Conservation (phyloP, 75 land plant genomes). For the Ceratopteris richardii region DNA sequence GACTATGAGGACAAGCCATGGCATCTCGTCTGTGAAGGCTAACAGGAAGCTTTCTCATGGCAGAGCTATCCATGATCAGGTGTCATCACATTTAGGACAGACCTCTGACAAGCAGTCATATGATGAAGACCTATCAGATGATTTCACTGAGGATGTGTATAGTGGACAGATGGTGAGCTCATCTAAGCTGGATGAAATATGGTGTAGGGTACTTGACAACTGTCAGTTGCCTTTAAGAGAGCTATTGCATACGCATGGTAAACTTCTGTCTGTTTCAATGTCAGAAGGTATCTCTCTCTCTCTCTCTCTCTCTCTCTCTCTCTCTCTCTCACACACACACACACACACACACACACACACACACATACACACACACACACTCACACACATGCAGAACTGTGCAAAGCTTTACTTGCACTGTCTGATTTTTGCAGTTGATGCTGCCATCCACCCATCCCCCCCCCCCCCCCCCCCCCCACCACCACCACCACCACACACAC, state of each 20-base stretch:
- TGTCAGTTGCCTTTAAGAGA: constrained; percentile 52
- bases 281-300: constrained; percentile 35
- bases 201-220: constrained; percentile 37
- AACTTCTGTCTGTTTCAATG: constrained; percentile 43
- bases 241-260: constrained; percentile 44
- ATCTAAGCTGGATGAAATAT: constrained; percentile 32
- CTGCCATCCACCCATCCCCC: too few species aligned
- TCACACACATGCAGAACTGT: too few species aligned
- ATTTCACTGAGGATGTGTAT: constrained; percentile 6
- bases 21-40: constrained; percentile 1
- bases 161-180: constrained; percentile 16
- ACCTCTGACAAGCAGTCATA: constrained; percentile 5
- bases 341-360: too few species aligned
- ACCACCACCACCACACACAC: too few species aligned
- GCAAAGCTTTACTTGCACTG: too few species aligned
- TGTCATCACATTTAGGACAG: constrained; percentile 5
- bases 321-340: not conserved
- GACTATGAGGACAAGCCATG: constrained; percentile 8
- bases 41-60: not conserved
- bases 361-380: too few species aligned
- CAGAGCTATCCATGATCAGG: not conserved
- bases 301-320: not conserved
- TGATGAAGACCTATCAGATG: constrained; percentile 8
- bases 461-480: too few species aligned
- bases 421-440: constrained; percentile 15